Evolutionary conservation across 306 rosid species (phyloP).

Genomic region (Prinsepia uniflora): DNA sequence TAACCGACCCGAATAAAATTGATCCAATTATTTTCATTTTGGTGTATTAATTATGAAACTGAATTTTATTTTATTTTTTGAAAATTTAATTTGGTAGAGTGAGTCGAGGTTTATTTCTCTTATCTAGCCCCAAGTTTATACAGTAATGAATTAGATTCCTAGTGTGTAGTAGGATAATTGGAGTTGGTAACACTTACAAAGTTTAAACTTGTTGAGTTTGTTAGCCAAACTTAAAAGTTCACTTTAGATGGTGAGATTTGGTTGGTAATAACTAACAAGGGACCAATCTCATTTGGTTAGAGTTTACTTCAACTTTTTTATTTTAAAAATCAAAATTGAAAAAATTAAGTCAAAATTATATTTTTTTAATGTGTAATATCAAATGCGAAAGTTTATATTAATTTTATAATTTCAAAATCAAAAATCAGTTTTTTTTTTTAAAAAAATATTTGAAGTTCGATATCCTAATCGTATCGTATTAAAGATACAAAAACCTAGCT

Average conservation of each 20-base stretch:
- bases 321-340: no score
- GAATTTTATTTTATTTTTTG: not conserved
- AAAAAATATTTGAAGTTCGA: no score
- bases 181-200: not conserved
- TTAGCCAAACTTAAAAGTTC: not conserved
- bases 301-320: no score
- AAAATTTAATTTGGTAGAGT: not conserved
- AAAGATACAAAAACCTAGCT: no score
- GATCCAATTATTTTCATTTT: constrained; percentile 2
- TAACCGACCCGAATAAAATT: not conserved
- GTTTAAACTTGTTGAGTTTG: not conserved
- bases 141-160: not conserved
- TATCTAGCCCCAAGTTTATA: not conserved
- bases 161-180: not conserved
- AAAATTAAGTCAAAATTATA: no score
- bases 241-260: not conserved
- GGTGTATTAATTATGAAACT: not conserved
- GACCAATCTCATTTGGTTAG: no score
- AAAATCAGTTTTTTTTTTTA: no score
- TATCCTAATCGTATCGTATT: no score
- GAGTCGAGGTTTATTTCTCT: not conserved
- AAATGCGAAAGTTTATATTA: no score
- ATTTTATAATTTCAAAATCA: no score
- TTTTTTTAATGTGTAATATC: no score
- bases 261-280: no score